Evolutionary conservation across 2,329 filamentous ascomycete genomes (phyloP).

Genomic region (Phaeosphaeria sp.): DNA sequence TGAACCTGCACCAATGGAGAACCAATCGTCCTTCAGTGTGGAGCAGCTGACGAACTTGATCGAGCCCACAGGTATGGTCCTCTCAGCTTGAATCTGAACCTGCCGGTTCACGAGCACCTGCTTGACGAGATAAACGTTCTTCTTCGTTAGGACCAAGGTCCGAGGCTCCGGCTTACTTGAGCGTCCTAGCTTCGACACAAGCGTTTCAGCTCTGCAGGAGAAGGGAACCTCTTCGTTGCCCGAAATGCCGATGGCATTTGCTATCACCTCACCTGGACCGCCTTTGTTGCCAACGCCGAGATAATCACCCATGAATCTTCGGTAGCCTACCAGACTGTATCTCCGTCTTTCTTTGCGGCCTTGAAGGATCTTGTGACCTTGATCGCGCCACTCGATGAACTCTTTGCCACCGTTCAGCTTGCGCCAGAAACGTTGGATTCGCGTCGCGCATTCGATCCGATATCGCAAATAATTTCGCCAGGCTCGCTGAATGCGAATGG

Average conservation of each 20-base stretch:
- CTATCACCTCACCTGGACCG: conserved; percentile 82
- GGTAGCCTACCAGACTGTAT: conserved; percentile 88
- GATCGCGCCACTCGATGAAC: conserved; percentile 84
- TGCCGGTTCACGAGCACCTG: conserved; percentile 85
- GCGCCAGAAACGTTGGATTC: conserved; percentile 95
- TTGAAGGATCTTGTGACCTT: conserved; percentile 81
- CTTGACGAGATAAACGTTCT: conserved; percentile 86
- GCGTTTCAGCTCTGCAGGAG: conserved; percentile 86
- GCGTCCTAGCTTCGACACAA: conserved; percentile 94
- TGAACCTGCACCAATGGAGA: conserved; percentile 88
- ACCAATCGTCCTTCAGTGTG: conserved; percentile 92
- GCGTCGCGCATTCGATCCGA: conserved; percentile 86
- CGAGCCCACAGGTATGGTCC: conserved; percentile 80
- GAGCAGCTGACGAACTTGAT: conserved; percentile 89
- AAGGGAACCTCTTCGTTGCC: conserved; percentile 80
- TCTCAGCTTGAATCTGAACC: conserved; percentile 80
- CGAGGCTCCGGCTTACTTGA: conserved; percentile 93
- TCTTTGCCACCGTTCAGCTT: conserved; percentile 91
- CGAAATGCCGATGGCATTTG: conserved; percentile 73
- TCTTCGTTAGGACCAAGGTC: conserved; percentile 82
- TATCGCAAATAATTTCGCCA: conserved; percentile 97
- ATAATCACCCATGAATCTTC: conserved; percentile 94
- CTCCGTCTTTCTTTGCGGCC: conserved; percentile 89
- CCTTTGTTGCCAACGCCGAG: conserved; percentile 82
- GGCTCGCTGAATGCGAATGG: conserved; percentile 93